Base-by-base conservation (phyloP, 176 grass and related monocot genomes). In the Pontederia crassipes region DNA sequence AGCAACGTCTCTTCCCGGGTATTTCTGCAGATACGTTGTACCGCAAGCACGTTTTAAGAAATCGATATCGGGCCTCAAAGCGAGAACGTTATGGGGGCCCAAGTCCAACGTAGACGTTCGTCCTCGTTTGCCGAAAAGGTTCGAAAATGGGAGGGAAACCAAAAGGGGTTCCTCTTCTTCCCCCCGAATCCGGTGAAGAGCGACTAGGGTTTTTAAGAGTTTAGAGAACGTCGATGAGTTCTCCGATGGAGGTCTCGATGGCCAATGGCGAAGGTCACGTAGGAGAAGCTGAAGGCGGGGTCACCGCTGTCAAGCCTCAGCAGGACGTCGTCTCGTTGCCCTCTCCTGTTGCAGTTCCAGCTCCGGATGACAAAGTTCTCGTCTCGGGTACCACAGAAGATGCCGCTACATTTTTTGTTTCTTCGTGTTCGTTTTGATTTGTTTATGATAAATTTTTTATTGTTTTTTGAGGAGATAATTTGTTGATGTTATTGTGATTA, bases 241-340 rank as follows among this genome's bases (percentile, higher is more conserved):
- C 80, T 49, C 86, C 86, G 17, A 95, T 95, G 90, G 86, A 95
- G 72, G 64, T 90, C 27, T 84, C 90, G 62, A 84, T 86, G 11
- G 12, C 68, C 74, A 66, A 59, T 26, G 81, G 74, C 24, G 20
- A 58, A 12, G 16, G 11, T 12, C 26, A 29, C 52, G 12, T 20
- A 53, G n/a, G 11, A 12, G 46, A 26, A 29, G 12, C 16, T 11
- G 71, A 54, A 9, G 71, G 4, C 4, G 53, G 71, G 8, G 1
- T 65, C 24, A 28, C 64, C 47, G 48, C 32, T 47, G 59, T 54
- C 1, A 32, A 17, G 45, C 67, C 13, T 27, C 18, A 40, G 60
- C 45, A 1, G 49, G 20, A n/a, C 14, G 26, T 14, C 58, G 60
- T 40, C 32, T 40, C 32, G 1, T 40, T 40, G 32, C 32, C 11